Evolutionary conservation across 176 grass and related monocot genomes (phyloP), one percentile per base, ranked within the genome.

Genomic region (Coix lacrymajobi): DNA sequence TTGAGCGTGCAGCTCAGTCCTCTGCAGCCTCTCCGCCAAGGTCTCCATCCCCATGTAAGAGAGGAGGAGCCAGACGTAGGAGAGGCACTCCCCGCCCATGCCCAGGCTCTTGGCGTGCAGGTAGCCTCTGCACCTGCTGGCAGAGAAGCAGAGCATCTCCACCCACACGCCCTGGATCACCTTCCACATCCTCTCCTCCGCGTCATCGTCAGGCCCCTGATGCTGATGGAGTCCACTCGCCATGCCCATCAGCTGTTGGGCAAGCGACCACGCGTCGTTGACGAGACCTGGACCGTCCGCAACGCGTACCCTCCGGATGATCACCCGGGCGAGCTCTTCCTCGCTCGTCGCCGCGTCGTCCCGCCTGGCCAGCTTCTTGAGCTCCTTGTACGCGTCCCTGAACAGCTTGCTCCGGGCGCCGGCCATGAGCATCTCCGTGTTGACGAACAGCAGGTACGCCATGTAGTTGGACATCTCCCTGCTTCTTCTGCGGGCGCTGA

Each of bases 401-500:
- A 62, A 62, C 1, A 62, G 58, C 0, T 1, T 4, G 4, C 4
- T 11, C 25, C 58, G 13, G 10, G 58, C 25, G 58, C 22, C 56
- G 0, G 16, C 1, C 34, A 65, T 15, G 4, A 65, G 29, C 62
- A 65, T 72, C 25, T 48, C 80, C 6, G 68, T 52, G 5, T 73
- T 45, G 0, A 62, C 39, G 15, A 26, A 45, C 26, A 73, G 17
- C 1, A 82, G 80, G 28, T 82, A 24, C 37, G 7, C 14, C 80
- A 82, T 60, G 67, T 73, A 83, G 29, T 73, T 81, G 48, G 63
- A 80, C 8, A 80, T 56, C 13, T 28, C 14, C 32, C 46, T 38
- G n/a, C 78, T 29, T 19, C 17, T 6, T 20, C 1, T 51, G 5
- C 40, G 40, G 40, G 0, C 10, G 43, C 43, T 2, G 43, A 12